Evolutionary conservation across 345 rosid species (phyloP), one percentile per base, ranked within the genome.

Genomic region (Pseudoturritis turrita): DNA sequence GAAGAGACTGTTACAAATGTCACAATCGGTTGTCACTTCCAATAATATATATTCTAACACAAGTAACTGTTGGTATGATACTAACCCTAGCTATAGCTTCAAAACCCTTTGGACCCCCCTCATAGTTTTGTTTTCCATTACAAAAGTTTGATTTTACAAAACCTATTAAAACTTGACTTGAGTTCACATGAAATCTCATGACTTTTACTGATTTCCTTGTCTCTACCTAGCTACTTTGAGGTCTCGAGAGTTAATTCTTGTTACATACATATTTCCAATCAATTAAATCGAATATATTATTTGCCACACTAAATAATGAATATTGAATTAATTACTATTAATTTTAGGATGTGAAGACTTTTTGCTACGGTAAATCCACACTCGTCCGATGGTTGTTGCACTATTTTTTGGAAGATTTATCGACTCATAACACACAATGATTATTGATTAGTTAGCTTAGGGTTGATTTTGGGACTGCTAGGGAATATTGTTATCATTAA

Each of bases 11-110:
- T 76, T 80, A 50, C 40, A 60, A 65, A 79, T 68, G 86, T 82
- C 84, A 78, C 83, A 52, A 70, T 82, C 87, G 76, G 78, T 62
- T 78, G 90, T 85, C 86, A 77, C 79, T 74, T 87, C 83, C 77
- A 67, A 70, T 70, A 76, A 62, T 66, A 40, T 41, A 71, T 72
- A 64, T 46, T 47, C 71, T 65, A 61, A 56, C 76, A 41, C 45
- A 68, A 77, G 55, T 49, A 62, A 76, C 79, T 76, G 71, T 76
- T 70, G 79, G 62, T 62, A 46, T 71, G 76, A 70, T 68, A 62
- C 75, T 41, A 80, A 76, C 81, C 78, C 65, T 76, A 76, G 71
- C 73, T 75, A 51, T 76, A 71, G 77, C 75, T 49, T n/a, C n/a
- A n/a, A n/a, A n/a, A n/a, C n/a, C n/a, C n/a, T n/a, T n/a, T n/a